These are phyloP conservation scores for Dendrobium officinale DNA, from an alignment of 106 monocot species.

Conservation along the genomic window DNA sequence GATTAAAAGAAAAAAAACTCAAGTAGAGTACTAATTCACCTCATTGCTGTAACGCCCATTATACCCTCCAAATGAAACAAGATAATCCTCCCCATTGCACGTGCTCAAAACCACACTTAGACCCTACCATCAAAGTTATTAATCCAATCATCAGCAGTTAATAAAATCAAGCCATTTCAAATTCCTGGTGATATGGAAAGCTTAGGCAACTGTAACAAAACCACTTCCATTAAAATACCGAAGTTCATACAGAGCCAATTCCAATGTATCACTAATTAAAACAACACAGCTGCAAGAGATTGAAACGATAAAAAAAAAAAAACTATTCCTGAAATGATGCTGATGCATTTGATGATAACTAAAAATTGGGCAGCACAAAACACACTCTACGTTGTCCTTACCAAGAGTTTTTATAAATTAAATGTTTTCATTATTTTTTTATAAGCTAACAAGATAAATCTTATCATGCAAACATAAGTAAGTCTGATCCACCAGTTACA, in stretches of 20 bases:
- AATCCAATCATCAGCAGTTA: slow-evolving; percentile 7
- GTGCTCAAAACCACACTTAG: slow-evolving; percentile 70
- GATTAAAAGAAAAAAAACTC: slow-evolving; percentile 8
- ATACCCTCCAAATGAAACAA: slow-evolving; percentile 96
- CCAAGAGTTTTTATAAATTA: neutral
- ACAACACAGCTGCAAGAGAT: neutral
- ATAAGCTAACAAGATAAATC: too few relatives aligned
- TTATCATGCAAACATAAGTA: too few relatives aligned
- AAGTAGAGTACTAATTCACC: slow-evolving; percentile 22
- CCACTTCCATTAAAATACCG: neutral
- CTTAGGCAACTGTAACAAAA: neutral
- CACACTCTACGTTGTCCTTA: neutral
- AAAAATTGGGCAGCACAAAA: neutral
- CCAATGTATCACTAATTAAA: neutral
- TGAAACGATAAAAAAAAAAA: neutral
- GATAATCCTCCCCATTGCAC: slow-evolving; percentile 73
- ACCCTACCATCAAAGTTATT: slow-evolving; percentile 36
- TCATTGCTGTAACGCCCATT: slow-evolving; percentile 92
- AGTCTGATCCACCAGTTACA: neutral
- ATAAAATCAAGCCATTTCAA: neutral
- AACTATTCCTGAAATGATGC: neutral
- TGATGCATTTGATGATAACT: neutral
- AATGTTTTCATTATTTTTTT: neutral
- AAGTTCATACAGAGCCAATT: neutral
- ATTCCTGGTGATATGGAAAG: neutral